Evolutionary conservation across 345 rosid species (phyloP).

Genomic region (Salix purpurea): DNA sequence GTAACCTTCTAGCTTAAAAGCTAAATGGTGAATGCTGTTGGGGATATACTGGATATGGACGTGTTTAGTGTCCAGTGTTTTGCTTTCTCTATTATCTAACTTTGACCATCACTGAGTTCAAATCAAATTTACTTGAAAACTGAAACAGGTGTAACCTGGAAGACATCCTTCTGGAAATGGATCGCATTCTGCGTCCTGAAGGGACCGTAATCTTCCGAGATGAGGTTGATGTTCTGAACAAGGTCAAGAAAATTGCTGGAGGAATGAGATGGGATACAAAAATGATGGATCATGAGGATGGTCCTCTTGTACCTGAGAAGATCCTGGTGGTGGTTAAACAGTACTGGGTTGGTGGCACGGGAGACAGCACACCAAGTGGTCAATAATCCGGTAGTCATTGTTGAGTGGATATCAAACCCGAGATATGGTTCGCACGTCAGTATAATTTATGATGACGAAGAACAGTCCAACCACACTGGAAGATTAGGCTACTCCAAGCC

Average conservation of each 20-base stretch:
- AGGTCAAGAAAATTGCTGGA: slow-evolving; percentile 56
- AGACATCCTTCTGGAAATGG: slow-evolving; percentile 87
- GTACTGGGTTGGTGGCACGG: slow-evolving; percentile 74
- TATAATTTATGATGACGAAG: too few relatives aligned
- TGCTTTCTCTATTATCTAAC: neutral
- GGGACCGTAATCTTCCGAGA: slow-evolving; percentile 79
- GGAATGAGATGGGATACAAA: slow-evolving; percentile 97
- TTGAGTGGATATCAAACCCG: too few relatives aligned
- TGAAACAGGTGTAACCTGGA: slow-evolving; percentile 65
- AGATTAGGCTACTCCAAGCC: too few relatives aligned
- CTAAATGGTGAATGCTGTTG: neutral
- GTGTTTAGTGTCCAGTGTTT: neutral
- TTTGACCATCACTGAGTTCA: neutral
- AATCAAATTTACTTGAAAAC: slow-evolving; percentile 5
- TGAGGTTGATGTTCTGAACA: slow-evolving; percentile 70
- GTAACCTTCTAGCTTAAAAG: neutral
- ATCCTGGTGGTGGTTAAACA: slow-evolving; percentile 70
- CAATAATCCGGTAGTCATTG: slow-evolving; percentile 11
- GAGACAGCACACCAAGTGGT: slow-evolving; percentile 46
- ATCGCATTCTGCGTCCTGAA: slow-evolving; percentile 85
- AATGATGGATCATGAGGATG: slow-evolving; percentile 90
- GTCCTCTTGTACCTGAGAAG: slow-evolving; percentile 88
- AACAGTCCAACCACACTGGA: too few relatives aligned
- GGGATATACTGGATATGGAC: neutral
- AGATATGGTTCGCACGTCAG: too few relatives aligned